Conservation (phyloP, 345 rosid genomes). For the Noccaea caerulescens region DNA sequence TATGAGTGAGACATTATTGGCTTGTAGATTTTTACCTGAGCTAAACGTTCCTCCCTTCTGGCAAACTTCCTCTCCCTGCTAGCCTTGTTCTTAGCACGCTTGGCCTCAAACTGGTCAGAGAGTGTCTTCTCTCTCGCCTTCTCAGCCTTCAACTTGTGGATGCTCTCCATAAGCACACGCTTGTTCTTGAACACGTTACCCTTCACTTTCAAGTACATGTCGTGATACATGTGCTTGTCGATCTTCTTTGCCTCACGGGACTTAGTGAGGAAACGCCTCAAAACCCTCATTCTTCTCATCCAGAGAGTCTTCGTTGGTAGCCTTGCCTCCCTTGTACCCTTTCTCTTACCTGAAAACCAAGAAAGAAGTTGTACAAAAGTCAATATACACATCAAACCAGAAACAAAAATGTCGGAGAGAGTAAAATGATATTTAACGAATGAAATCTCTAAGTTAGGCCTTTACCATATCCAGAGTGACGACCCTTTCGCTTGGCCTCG, state of each 20-base stretch:
- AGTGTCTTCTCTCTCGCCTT: constrained; percentile 77
- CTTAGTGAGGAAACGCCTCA: constrained; percentile 66
- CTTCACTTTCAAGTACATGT: constrained; percentile 85
- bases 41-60: constrained; percentile 71
- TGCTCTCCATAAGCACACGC: constrained; percentile 79
- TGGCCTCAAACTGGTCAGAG: constrained; percentile 74
- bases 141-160: constrained; percentile 77
- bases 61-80: constrained; percentile 77
- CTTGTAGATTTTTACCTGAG: constrained; percentile 48
- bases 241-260: constrained; percentile 73
- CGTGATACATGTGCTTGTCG: constrained; percentile 84
- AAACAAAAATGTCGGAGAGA: neutral
- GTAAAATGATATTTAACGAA: neutral
- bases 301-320: constrained; percentile 74
- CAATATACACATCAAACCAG: neutral
- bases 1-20: neutral
- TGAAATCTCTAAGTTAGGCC: neutral
- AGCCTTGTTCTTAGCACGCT: constrained; percentile 77
- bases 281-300: constrained; percentile 78
- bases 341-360: constrained; percentile 62
- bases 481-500: constrained; percentile 78
- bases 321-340: constrained; percentile 84
- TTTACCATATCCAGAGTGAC: constrained; percentile 80
- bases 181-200: constrained; percentile 82
- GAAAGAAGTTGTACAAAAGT: neutral